Percentiles rank a stretch among this genome's conserved stretches.
Conservation (phyloP, 495 filamentous ascomycete species). For the Saxispiralis lemnorum region DNA sequence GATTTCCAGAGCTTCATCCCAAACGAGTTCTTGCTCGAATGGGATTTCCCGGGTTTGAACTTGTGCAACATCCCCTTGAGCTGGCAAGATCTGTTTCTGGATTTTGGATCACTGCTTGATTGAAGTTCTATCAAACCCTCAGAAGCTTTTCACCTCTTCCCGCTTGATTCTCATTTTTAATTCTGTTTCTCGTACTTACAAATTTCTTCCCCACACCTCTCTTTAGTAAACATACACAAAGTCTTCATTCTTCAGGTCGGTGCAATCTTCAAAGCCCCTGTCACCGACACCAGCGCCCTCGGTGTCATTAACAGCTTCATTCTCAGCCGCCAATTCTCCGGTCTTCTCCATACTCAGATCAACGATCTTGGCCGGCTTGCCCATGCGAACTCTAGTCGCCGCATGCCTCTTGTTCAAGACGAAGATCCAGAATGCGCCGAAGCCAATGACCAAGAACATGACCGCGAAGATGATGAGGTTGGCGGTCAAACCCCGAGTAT, state of each 20-base stretch:
- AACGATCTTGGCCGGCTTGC: slow-evolving; percentile 27
- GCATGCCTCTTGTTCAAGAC: slow-evolving; percentile 37
- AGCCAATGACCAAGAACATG: slow-evolving; percentile 29
- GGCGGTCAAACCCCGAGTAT: slow-evolving; percentile 35
- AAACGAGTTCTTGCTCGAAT: slow-evolving; percentile 35
- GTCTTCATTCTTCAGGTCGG: slow-evolving; percentile 22
- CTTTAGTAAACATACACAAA: slow-evolving; percentile 21
- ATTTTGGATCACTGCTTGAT: slow-evolving; percentile 5
- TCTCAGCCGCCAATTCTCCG: slow-evolving; percentile 7
- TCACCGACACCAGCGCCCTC: slow-evolving; percentile 12
- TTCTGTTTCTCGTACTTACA: background rate
- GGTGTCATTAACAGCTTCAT: slow-evolving; percentile 9
- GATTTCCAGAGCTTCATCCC: slow-evolving; percentile 36
- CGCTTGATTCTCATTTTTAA: too few relatives aligned
- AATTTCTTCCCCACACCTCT: background rate
- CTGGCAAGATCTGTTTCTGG: slow-evolving; percentile 15
- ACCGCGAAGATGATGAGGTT: slow-evolving; percentile 40
- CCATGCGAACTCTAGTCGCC: slow-evolving; percentile 29
- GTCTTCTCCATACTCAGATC: slow-evolving; percentile 18
- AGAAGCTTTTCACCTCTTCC: too few relatives aligned
- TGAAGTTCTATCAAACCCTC: too few relatives aligned
- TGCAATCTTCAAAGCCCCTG: slow-evolving; percentile 20
- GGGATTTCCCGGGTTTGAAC: slow-evolving; percentile 37
- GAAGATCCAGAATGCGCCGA: slow-evolving; percentile 30
- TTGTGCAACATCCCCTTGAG: slow-evolving; percentile 33